phyloP scores from a whole-genome alignment of 805 yeast species.

The Maudiozyma serrabonitensis region DNA sequence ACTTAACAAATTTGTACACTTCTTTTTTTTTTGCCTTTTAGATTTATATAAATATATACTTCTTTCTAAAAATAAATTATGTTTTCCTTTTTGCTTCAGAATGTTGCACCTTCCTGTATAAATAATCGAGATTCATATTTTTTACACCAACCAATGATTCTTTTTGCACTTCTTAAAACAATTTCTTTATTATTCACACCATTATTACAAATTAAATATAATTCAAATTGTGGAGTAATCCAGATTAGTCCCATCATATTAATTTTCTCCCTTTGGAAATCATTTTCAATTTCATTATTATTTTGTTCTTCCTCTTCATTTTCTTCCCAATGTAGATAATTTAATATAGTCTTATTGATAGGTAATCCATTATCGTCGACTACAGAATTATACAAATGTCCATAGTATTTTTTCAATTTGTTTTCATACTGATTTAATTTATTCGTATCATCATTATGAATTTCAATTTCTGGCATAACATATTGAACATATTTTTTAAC shows the following conservation, averaged over 20 bases:
- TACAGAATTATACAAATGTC: slow-evolving; percentile 19
- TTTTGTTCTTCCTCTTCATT: slow-evolving; percentile 4
- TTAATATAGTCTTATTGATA: slow-evolving; percentile 33
- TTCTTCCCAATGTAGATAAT: slow-evolving; percentile 35
- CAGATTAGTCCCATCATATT: slow-evolving; percentile 39
- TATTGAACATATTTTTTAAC: slow-evolving; percentile 52
- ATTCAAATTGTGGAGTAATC: slow-evolving; percentile 51
- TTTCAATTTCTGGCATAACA: slow-evolving; percentile 23
- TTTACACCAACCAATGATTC: slow-evolving; percentile 67
- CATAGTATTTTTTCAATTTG: slow-evolving; percentile 21
- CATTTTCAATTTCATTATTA: not conserved
- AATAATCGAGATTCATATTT: slow-evolving; percentile 62
- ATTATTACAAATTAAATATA: slow-evolving; percentile 44
- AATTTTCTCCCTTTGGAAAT: slow-evolving; percentile 13
- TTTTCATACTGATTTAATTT: slow-evolving; percentile 9
- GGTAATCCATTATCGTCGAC: slow-evolving; percentile 22
- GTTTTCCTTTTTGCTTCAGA: slow-evolving; percentile 22
- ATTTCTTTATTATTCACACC: slow-evolving; percentile 50
- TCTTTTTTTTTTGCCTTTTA: not conserved
- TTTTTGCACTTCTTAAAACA: slow-evolving; percentile 49
- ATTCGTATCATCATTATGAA: slow-evolving; percentile 1
- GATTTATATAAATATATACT: not conserved
- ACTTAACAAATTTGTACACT: not conserved
- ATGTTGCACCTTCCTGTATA: slow-evolving; percentile 63
- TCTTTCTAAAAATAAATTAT: not conserved